These are phyloP conservation scores for Phytophthora boehmeriae DNA, from an alignment of 352 stramenopile species.

Conservation along the genomic window DNA sequence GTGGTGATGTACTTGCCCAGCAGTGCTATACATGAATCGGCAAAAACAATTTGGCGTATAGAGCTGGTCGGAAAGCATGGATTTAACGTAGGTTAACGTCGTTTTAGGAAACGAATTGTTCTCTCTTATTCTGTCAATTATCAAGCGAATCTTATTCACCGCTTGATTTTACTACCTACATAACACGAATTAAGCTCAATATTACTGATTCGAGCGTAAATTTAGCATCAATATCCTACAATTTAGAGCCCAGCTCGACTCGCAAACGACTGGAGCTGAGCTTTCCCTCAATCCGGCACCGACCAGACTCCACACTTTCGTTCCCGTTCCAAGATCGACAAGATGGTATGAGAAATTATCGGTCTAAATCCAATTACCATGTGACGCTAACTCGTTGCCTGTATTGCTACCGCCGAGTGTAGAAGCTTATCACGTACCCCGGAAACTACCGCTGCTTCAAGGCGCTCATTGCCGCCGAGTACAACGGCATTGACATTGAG, in stretches of 20 bases:
- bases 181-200: not conserved
- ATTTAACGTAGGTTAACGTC: slow-evolving; percentile 13
- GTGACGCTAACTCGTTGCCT: slow-evolving; percentile 1
- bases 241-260: not conserved
- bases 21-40: not conserved
- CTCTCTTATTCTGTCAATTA: too few species aligned
- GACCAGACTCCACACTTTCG: slow-evolving; percentile 10
- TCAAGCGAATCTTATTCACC: too few species aligned
- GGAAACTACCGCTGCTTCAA: slow-evolving; percentile 95
- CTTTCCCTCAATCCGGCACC: too few species aligned
- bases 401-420: slow-evolving; percentile 2
- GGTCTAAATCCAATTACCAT: not conserved
- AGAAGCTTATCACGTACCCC: slow-evolving; percentile 90
- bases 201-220: not conserved
- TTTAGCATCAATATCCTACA: not conserved
- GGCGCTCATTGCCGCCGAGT: slow-evolving; percentile 94
- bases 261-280: not conserved
- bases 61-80: not conserved
- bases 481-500: slow-evolving; percentile 87
- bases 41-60: not conserved
- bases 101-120: slow-evolving; percentile 7
- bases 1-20: too few species aligned
- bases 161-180: slow-evolving; percentile 4
- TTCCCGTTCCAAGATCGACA: slow-evolving; percentile 24
- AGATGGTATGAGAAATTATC: slow-evolving; percentile 25